Evolutionary conservation across 2,329 filamentous ascomycete genomes (phyloP), one percentile per base, ranked within the genome.

Genomic region (Aspergillus vadensis): DNA sequence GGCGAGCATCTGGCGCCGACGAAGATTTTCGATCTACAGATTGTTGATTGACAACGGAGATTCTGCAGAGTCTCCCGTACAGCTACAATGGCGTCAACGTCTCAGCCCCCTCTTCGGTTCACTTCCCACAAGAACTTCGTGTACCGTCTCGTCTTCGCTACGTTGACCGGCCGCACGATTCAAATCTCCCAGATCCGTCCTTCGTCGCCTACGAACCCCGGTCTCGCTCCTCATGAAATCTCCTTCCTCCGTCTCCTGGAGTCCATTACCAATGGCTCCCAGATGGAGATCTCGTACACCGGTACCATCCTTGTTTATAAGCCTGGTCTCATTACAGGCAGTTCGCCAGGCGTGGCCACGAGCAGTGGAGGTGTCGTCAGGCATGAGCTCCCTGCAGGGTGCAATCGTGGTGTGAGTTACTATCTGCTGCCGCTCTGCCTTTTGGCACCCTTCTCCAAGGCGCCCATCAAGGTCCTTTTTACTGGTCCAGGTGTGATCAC

Each of bases 211-310:
- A 93, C 91, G 43, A 88, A 90, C 70, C 93, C 95, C 1, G 95
- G 95, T 70, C 90, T 99, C 57, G 89, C 91, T 57, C 89, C 92
- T 52, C 90, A 97, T 80, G 95, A 99, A 79, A 88, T 98, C 70
- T 98, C 95, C 50, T 94, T 99, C 77, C 85, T 99, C 32, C 93
- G 95, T 59, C 90, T 99, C 17, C 88, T 99, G 72, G 95, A 98
- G 77, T 86, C 91, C 67, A 85, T 99, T 70, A 99, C 95, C 72
- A 99, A 99, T 82, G 95, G 95, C 79, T 91, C 91, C 60, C 88
- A 90, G 58, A 92, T 98, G 80, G 93, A 97, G 72, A 97, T 99
- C 69, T 97, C 92, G 10, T 95, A 96, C 80, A 97, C 92, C 1
- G 95, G 95, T 73, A 98, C 95, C 0, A 93, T 92, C 1, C 86